Evolutionary conservation across 441 rosid species (phyloP), one percentile per base, ranked within the genome.

Genomic region (Raphanus hybrid): DNA sequence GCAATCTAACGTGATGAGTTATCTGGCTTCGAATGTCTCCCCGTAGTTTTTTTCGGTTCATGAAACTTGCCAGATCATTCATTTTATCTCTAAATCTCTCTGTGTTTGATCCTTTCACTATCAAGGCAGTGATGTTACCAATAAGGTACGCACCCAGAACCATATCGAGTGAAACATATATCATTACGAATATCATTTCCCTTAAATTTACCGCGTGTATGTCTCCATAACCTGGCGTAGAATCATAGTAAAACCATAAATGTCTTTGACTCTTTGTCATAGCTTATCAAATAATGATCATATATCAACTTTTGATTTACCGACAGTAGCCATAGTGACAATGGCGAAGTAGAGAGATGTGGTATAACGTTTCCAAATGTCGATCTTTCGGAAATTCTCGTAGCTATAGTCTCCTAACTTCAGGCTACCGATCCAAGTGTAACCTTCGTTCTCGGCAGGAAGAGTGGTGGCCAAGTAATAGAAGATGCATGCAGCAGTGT

Each of bases 401-500:
- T 96, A 96, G 80, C 84, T 86, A 39, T 84, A 90, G 73, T 89
- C 96, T 62, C 99, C 99, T 91, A 96, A 18, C 87, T 88, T 87
- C 15, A 96, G 75, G 84, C 98, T 93, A 81, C 99, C 99, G 74
- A 96, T 96, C 99, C 99, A 96, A 14, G 99, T 96, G 74, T 92
- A 85, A 11, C 93, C 92, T 80, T 93, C 99, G 78, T 91, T 29
- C 15, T 90, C 77, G 26, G 74, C 14, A 59, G 97, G 94, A 71
- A 92, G 63, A 37, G 97, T 93, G 15, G 99, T 96, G 55, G 98
- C 99, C 83, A 96, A 84, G 81, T 86, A 87, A 84, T 96, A 96
- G 82, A 96, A 96, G 79, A 93, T 86, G 81, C 99, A 92, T 35
- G 99, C 99, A 64, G 99, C 99, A 1, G 98, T 85, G 84, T 96